Percentiles rank a stretch among this genome's conserved stretches.
Evolutionary conservation across 208 protist genomes (phyloP).

Genomic region (Trypanosoma avium): DNA sequence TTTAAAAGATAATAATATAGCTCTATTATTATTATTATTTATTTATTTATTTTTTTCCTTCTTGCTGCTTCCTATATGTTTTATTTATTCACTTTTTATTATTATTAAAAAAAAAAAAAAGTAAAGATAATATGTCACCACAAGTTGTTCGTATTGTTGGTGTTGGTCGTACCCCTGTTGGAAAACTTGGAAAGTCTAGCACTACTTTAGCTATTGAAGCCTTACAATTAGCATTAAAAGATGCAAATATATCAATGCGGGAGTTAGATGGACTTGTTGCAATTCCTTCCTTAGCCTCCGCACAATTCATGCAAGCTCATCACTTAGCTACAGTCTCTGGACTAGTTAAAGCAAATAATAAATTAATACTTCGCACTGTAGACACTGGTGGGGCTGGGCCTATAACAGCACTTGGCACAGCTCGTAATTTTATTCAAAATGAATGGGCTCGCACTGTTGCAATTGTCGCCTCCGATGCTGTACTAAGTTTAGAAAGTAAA

Average conservation of each 20-base stretch:
- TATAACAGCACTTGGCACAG: conserved; percentile 51
- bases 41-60: conserved; percentile 4
- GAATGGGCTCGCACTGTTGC: conserved; percentile 42
- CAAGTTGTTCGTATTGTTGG: conserved; percentile 48
- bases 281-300: conserved; percentile 68
- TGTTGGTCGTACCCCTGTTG: conserved; percentile 51
- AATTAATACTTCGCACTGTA: conserved; percentile 56
- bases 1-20: too few species aligned
- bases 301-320: conserved; percentile 78
- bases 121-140: conserved; percentile 14
- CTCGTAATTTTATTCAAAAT: conserved; percentile 44
- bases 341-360: conserved; percentile 32
- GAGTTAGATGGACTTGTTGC: conserved; percentile 75
- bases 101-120: too few species aligned
- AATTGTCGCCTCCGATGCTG: conserved; percentile 64
- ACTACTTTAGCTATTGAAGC: conserved; percentile 44
- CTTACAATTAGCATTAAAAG: conserved; percentile 42
- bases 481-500: conserved; percentile 25
- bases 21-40: neutral
- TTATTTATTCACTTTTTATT: neutral
- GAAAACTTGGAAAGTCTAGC: conserved; percentile 37
- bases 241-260: conserved; percentile 45
- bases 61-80: conserved; percentile 14
- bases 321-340: conserved; percentile 55
- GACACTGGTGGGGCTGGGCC: conserved; percentile 74